These are phyloP conservation scores for Gracilaria domingensis DNA, from an alignment of 23 red algal species.

Conservation along the genomic window DNA sequence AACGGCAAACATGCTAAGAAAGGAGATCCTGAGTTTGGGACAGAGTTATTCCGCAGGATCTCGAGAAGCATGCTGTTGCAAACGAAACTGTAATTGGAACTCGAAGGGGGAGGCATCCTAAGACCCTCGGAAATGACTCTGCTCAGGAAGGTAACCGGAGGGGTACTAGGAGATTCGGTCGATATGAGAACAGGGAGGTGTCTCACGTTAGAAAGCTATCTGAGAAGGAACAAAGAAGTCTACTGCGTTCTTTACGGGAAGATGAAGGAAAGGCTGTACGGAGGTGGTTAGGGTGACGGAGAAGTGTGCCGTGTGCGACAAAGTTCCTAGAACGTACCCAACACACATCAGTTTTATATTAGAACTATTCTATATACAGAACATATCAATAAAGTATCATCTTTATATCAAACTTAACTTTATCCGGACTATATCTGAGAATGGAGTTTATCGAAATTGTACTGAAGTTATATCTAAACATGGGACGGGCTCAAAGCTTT, in stretches of 20 bases:
- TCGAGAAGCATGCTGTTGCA: conserved; percentile 76
- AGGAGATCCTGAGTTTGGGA: conserved; percentile 88
- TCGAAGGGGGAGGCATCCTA: conserved; percentile 60
- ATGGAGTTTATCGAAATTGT: too few relatives aligned
- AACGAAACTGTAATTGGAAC: conserved; percentile 75
- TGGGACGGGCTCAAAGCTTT: too few relatives aligned
- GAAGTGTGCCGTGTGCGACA: too few relatives aligned
- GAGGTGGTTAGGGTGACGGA: too few relatives aligned
- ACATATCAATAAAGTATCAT: too few relatives aligned
- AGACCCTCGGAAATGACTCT: conserved; percentile 47
- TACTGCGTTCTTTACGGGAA: conserved; percentile 75
- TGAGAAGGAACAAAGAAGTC: conserved; percentile 69
- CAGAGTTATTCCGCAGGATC: conserved; percentile 84
- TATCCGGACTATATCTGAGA: too few relatives aligned
- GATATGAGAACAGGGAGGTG: conserved; percentile 18
- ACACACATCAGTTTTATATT: too few relatives aligned
- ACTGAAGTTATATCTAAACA: too few relatives aligned
- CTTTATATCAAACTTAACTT: too few relatives aligned
- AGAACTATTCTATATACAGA: too few relatives aligned
- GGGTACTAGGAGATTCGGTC: conserved; percentile 15
- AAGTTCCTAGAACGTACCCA: too few relatives aligned
- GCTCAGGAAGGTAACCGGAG: conserved; percentile 54
- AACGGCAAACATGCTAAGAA: conserved; percentile 52
- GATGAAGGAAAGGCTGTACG: too few relatives aligned
- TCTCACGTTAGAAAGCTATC: conserved; percentile 60